These are phyloP conservation scores for Saccharomyces hybrid DNA, from an alignment of 1,139 yeast genomes.

Conservation along the genomic window DNA sequence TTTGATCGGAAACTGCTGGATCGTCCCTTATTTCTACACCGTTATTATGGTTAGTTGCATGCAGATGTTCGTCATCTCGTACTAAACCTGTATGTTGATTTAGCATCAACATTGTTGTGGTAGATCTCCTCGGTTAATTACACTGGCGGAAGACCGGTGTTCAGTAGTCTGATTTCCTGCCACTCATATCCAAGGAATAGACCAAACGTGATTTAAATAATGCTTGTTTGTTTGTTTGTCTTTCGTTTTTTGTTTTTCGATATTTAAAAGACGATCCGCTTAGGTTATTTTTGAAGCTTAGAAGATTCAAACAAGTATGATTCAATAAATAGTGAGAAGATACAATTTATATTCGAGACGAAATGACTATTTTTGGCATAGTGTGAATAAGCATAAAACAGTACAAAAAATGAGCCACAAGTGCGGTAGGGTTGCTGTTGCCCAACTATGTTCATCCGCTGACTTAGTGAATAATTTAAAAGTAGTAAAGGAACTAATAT, in stretches of 20 bases:
- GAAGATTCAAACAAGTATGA: not conserved
- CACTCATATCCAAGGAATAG: not conserved
- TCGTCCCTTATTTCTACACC: constrained; percentile 9
- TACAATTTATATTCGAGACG: not conserved
- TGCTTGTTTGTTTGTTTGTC: not conserved
- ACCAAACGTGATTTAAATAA: not conserved
- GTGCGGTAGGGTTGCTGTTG: constrained; percentile 57
- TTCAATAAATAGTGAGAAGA: not conserved
- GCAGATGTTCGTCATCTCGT: not conserved
- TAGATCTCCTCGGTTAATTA: not conserved
- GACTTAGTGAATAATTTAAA: constrained; percentile 52
- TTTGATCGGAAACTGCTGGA: constrained; percentile 2
- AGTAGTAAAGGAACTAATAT: constrained; percentile 49
- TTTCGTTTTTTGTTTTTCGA: not conserved
- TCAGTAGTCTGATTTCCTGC: not conserved
- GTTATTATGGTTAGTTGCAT: not conserved
- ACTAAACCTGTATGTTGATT: not conserved
- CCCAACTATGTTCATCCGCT: constrained; percentile 76
- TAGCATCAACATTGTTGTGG: not conserved
- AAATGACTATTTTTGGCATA: not conserved
- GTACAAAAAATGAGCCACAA: constrained; percentile 1
- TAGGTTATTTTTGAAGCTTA: not conserved
- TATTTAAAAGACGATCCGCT: not conserved
- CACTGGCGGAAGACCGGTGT: not conserved
- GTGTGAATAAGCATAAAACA: too few relatives aligned